Conservation (phyloP, 2,329 filamentous ascomycete species). For the Penicillium nordicum region DNA sequence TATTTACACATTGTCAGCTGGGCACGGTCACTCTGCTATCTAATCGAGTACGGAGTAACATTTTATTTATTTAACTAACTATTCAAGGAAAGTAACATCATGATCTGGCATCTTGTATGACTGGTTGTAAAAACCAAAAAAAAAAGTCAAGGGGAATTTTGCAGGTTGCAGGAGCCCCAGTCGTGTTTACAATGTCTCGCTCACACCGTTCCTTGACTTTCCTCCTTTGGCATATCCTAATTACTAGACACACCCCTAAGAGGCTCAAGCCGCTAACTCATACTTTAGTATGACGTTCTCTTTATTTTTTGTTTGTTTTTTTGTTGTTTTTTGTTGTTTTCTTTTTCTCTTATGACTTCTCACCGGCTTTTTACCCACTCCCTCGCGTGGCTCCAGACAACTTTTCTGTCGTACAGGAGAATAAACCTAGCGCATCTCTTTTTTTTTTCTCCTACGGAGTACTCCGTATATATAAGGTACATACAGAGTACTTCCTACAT, state of each 20-base stretch:
- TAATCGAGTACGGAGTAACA: too few relatives aligned
- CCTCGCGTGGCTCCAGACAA: conserved; percentile 20
- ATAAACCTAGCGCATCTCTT: conserved; percentile 9
- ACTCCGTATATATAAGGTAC: not conserved
- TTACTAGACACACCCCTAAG: conserved; percentile 3
- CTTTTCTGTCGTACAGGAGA: conserved; percentile 17
- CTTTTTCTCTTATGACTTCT: not conserved
- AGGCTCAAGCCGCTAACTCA: conserved; percentile 5
- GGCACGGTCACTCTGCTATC: not conserved
- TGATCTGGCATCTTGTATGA: conserved; percentile 1
- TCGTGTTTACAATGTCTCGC: conserved; percentile 7
- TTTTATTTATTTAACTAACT: too few relatives aligned
- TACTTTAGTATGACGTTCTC: conserved; percentile 7
- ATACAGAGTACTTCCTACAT: not conserved
- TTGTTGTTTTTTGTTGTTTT: not conserved
- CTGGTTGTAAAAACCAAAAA: not conserved
- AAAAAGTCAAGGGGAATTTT: not conserved
- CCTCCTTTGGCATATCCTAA: conserved; percentile 5
- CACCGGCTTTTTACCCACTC: conserved; percentile 22
- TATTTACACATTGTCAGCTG: conserved; percentile 1
- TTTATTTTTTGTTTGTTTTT: not conserved
- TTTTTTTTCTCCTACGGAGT: not conserved
- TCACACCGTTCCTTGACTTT: conserved; percentile 10
- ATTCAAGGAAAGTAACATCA: not conserved
- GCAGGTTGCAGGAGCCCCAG: conserved; percentile 3